Conservation (phyloP, 345 rosid genomes). For the Eutrema japonicum region DNA sequence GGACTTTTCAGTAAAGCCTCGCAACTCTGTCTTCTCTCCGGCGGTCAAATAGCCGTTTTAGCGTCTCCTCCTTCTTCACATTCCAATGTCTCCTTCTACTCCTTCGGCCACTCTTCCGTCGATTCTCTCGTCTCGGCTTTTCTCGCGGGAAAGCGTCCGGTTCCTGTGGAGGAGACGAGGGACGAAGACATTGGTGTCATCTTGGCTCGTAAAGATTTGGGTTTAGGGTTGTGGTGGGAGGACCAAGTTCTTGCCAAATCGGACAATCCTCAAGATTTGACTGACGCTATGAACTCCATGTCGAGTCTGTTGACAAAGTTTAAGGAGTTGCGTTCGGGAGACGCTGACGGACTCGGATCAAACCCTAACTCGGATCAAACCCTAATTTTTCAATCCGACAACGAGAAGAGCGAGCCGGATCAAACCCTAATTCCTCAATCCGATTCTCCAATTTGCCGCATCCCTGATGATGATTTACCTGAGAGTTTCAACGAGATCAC, state of each 20-base stretch:
- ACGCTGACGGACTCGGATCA: background rate
- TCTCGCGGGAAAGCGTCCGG: background rate
- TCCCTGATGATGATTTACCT: background rate
- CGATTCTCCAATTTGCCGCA: too few species aligned
- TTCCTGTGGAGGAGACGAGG: background rate
- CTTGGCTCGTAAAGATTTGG: background rate
- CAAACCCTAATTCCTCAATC: background rate
- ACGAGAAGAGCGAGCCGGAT: too few species aligned
- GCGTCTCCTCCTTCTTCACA: background rate
- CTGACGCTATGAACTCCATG: background rate
- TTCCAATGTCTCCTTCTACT: background rate
- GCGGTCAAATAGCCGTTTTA: conserved; percentile 6
- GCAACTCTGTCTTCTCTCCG: conserved; percentile 21
- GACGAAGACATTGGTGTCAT: background rate
- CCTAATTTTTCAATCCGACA: too few species aligned
- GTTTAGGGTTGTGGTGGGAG: conserved; percentile 14
- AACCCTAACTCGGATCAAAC: too few species aligned
- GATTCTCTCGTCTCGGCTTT: background rate
- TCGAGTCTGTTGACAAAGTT: background rate
- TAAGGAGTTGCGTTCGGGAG: background rate
- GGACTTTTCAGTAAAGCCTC: conserved; percentile 15
- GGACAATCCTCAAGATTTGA: background rate
- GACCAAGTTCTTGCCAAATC: background rate
- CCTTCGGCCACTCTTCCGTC: conserved; percentile 23
- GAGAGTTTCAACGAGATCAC: background rate